A percentile compares a stretch with the other conserved stretches of the same genome.
phyloP scores from a whole-genome alignment of 2,329 filamentous ascomycete species.

The Aspergillus clavatus region DNA sequence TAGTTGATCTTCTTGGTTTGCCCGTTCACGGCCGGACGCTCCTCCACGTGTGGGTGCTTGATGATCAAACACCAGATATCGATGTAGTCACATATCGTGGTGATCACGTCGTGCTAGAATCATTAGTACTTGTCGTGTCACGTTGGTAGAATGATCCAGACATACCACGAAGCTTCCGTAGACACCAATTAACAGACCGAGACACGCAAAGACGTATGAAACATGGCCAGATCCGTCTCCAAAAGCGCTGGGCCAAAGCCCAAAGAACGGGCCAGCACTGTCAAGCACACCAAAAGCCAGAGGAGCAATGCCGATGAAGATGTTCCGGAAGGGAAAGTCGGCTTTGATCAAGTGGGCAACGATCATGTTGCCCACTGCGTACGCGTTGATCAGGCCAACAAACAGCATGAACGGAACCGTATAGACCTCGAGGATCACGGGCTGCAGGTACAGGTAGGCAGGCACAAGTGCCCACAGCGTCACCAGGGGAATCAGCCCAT shows the following conservation, averaged over 20 bases:
- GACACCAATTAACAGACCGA: conserved; percentile 80
- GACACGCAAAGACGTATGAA: conserved; percentile 81
- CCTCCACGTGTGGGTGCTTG: conserved; percentile 65
- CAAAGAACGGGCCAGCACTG: conserved; percentile 66
- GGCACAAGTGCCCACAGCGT: conserved; percentile 71
- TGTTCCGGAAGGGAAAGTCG: conserved; percentile 84
- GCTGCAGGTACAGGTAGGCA: conserved; percentile 78
- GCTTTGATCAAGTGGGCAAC: conserved; percentile 86
- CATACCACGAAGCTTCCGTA: conserved; percentile 88
- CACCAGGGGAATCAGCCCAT: conserved; percentile 79
- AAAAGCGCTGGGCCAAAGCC: conserved; percentile 67
- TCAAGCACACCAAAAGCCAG: conserved; percentile 75
- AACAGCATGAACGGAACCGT: conserved; percentile 87
- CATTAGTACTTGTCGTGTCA: neutral
- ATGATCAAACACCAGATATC: conserved; percentile 99
- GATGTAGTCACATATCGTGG: conserved; percentile 94
- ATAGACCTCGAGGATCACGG: conserved; percentile 73
- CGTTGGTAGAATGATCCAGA: conserved; percentile 5
- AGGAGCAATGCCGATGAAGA: conserved; percentile 62
- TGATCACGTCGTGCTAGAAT: conserved; percentile 74
- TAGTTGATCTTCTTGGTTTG: conserved; percentile 8
- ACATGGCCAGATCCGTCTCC: conserved; percentile 80
- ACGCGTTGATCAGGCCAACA: conserved; percentile 85
- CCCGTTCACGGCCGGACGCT: conserved; percentile 24
- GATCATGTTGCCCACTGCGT: conserved; percentile 93